phyloP scores from a whole-genome alignment of 768 basidiomycete genomes.

The Rhodotorula babjevae region DNA sequence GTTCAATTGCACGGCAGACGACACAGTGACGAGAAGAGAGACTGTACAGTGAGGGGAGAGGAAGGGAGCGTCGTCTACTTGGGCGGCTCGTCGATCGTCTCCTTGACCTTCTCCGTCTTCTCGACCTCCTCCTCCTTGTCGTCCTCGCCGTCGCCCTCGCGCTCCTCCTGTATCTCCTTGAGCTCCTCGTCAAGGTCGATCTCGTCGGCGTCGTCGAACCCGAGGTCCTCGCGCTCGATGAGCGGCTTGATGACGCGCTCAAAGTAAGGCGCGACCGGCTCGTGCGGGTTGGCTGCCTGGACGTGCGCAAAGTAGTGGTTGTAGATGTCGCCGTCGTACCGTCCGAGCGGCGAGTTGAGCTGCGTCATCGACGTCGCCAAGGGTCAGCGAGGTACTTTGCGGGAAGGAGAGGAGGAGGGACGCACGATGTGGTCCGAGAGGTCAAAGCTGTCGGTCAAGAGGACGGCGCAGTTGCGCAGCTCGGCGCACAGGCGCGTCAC shows the following conservation, averaged over 20 bases:
- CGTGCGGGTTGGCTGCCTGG: conserved; percentile 49
- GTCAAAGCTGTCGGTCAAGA: conserved; percentile 43
- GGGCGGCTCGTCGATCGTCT: not conserved
- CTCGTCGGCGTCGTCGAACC: conserved; percentile 45
- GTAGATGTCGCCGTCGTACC: conserved; percentile 51
- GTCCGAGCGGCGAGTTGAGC: conserved; percentile 52
- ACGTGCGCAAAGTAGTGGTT: conserved; percentile 51
- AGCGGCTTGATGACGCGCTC: conserved; percentile 51
- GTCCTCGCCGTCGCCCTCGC: conserved; percentile 11
- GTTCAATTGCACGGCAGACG: too few relatives aligned
- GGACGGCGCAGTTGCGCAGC: conserved; percentile 42
- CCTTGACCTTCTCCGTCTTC: not conserved
- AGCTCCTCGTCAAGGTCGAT: conserved; percentile 49
- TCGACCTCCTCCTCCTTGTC: not conserved
- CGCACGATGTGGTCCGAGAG: conserved; percentile 42
- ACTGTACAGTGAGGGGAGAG: too few relatives aligned
- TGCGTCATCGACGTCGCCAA: conserved; percentile 26
- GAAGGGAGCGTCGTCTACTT: not conserved
- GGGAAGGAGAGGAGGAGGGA: not conserved
- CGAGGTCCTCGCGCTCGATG: conserved; percentile 47
- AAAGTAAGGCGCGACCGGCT: conserved; percentile 51
- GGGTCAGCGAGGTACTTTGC: not conserved
- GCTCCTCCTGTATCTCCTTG: conserved; percentile 40
- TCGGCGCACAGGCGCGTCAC: conserved; percentile 42
- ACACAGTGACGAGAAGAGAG: too few relatives aligned